Evolutionary conservation across 1,284 basidiomycete species (phyloP).

Genomic region (Leccinum angustisporum): DNA sequence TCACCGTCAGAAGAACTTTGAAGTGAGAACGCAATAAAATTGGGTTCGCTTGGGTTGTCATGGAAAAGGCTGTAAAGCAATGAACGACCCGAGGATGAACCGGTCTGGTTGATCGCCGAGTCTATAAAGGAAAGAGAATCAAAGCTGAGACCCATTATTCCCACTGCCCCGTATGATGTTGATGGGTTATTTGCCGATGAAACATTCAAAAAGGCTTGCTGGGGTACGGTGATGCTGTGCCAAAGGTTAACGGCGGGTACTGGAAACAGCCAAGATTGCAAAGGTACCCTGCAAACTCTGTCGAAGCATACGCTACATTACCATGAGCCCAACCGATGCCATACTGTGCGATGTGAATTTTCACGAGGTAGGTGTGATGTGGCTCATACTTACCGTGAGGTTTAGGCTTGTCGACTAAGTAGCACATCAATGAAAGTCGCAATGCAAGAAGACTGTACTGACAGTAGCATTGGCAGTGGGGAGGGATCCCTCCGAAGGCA

Average conservation of each 20-base stretch:
- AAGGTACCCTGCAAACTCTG: constrained; percentile 66
- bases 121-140: constrained; percentile 71
- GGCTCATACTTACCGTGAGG: constrained; percentile 50
- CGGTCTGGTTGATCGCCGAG: constrained; percentile 53
- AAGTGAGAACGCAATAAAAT: constrained; percentile 75
- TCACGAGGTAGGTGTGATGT: neutral
- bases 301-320: constrained; percentile 55
- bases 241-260: constrained; percentile 9
- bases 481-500: constrained; percentile 49
- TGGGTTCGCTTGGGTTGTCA: constrained; percentile 64
- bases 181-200: constrained; percentile 64
- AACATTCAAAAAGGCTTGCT: constrained; percentile 70
- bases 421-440: constrained; percentile 12
- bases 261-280: neutral
- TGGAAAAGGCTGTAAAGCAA: constrained; percentile 73
- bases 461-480: constrained; percentile 56
- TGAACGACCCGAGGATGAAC: constrained; percentile 59
- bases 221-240: constrained; percentile 56
- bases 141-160: constrained; percentile 80
- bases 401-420: constrained; percentile 50
- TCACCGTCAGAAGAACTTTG: constrained; percentile 55
- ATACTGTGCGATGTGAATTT: constrained; percentile 48
- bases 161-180: constrained; percentile 65
- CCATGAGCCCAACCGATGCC: constrained; percentile 76
- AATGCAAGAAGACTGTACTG: constrained; percentile 26